A percentile compares a stretch with the other conserved stretches of the same genome.
These are phyloP conservation scores for Pharnaceum exiguum DNA, from an alignment of 148 eudicot species.

Conservation along the genomic window DNA sequence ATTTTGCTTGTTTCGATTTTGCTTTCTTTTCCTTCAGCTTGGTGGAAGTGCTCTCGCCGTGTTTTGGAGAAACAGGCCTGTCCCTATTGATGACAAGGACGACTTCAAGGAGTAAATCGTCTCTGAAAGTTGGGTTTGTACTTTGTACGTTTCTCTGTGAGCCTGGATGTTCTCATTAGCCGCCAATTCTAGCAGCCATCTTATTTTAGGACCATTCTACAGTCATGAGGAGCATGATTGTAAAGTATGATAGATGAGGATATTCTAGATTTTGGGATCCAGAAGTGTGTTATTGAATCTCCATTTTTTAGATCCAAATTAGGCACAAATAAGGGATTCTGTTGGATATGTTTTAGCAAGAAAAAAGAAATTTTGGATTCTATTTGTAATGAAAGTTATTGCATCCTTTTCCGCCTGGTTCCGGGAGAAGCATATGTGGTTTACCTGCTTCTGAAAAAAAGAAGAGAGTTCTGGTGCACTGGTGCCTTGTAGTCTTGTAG, in stretches of 20 bases:
- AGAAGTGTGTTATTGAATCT: neutral
- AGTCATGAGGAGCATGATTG: neutral
- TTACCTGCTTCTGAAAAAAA: too few species aligned
- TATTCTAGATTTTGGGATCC: neutral
- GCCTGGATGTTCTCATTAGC: neutral
- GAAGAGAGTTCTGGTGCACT: too few species aligned
- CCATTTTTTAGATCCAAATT: neutral
- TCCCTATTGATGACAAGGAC: conserved; percentile 88
- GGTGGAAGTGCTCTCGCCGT: conserved; percentile 99
- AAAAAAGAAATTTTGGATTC: too few species aligned
- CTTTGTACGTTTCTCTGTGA: too few species aligned
- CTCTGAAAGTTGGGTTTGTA: neutral
- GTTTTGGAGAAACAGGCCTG: conserved; percentile 84
- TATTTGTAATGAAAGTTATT: too few species aligned
- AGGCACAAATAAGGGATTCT: neutral
- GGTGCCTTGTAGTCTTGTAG: too few species aligned
- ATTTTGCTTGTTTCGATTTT: neutral
- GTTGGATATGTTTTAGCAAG: neutral
- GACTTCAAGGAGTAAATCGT: conserved; percentile 71
- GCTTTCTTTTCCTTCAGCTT: conserved; percentile 42
- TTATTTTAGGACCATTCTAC: neutral
- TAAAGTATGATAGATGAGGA: neutral
- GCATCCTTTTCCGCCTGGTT: too few species aligned
- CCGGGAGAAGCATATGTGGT: too few species aligned
- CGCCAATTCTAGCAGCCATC: conserved; percentile 1